Evolutionary conservation across 805 yeast genomes (phyloP), one percentile per base, ranked within the genome.

Genomic region (Candida oleophila): DNA sequence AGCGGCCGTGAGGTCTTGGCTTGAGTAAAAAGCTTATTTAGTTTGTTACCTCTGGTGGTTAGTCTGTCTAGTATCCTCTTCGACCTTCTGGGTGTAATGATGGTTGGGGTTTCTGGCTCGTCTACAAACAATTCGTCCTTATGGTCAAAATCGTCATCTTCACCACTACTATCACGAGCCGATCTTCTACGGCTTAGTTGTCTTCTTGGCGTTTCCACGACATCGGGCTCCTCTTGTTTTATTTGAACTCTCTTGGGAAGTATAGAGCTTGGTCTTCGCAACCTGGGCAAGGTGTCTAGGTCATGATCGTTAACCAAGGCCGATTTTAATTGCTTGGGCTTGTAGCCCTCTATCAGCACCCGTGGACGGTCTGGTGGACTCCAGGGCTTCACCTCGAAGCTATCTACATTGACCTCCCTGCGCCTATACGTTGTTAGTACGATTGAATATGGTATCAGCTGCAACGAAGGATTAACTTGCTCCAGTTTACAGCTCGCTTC

Each of bases 241-340:
- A 36, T 20, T 18, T 19, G 8, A 20, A 16, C 18, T 4, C 14
- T 19, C 22, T 16, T 35, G 38, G 22, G 38, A 14, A 36, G 20
- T 18, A 22, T 38, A 12, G 30, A 16, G 37, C 43, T 41, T 19
- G 37, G 43, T 19, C 25, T 30, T 18, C 43, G 20, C 19, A 34
- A 25, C 14, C 42, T 42, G 2, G 63, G 64, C 19, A 56, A 48
- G 22, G 46, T 44, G 19, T 46, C 52, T 14, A 49, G 46, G 35
- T 51, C 55, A 12, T 52, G 53, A 4, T 53, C 48, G n/a, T 54
- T 44, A 20, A 47, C 43, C 8, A 60, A 43, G 2, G 62, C 64
- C 0, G 62, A 57, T 8, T 51, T 49, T 18, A 60, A 45, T 41
- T 44, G 50, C 41, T 43, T 48, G 5, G 53, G 34, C 39, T 38